Evolutionary conservation across 2,329 filamentous ascomycete genomes (phyloP).

Genomic region (Sporothrix sp.): DNA sequence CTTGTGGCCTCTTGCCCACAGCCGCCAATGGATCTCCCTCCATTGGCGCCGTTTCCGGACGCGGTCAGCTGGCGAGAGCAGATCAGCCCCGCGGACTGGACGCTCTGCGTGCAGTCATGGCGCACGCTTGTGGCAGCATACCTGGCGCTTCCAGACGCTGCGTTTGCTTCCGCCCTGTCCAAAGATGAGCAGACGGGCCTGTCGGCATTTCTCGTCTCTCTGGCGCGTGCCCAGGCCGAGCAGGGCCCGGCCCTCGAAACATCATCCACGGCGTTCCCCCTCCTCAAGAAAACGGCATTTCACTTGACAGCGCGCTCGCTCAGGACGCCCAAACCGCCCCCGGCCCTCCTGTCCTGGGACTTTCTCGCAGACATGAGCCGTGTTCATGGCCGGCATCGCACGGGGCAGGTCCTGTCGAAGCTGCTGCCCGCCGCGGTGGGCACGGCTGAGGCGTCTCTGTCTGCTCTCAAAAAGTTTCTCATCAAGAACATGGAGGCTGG

Average conservation of each 20-base stretch:
- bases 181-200: slow-evolving; percentile 37
- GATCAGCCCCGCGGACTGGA: slow-evolving; percentile 64
- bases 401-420: slow-evolving; percentile 37
- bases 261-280: slow-evolving; percentile 27
- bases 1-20: no score
- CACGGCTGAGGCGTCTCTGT: slow-evolving; percentile 44
- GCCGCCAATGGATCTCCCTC: slow-evolving; percentile 46
- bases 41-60: slow-evolving; percentile 65
- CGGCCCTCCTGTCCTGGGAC: slow-evolving; percentile 48
- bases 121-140: slow-evolving; percentile 55
- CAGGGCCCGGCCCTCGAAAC: slow-evolving; percentile 29
- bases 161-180: slow-evolving; percentile 42
- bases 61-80: slow-evolving; percentile 54
- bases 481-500: slow-evolving; percentile 54
- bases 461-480: slow-evolving; percentile 50
- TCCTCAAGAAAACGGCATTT: slow-evolving; percentile 56
- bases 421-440: slow-evolving; percentile 44
- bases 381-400: slow-evolving; percentile 54
- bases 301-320: slow-evolving; percentile 48
- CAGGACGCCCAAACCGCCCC: slow-evolving; percentile 23
- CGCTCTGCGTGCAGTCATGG: slow-evolving; percentile 69
- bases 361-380: slow-evolving; percentile 61
- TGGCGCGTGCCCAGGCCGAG: slow-evolving; percentile 46
- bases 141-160: slow-evolving; percentile 45
- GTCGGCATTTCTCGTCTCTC: slow-evolving; percentile 54